These are phyloP conservation scores for Mastigamoeba balamuthi DNA, from an alignment of 78 protist species.

Conservation along the genomic window DNA sequence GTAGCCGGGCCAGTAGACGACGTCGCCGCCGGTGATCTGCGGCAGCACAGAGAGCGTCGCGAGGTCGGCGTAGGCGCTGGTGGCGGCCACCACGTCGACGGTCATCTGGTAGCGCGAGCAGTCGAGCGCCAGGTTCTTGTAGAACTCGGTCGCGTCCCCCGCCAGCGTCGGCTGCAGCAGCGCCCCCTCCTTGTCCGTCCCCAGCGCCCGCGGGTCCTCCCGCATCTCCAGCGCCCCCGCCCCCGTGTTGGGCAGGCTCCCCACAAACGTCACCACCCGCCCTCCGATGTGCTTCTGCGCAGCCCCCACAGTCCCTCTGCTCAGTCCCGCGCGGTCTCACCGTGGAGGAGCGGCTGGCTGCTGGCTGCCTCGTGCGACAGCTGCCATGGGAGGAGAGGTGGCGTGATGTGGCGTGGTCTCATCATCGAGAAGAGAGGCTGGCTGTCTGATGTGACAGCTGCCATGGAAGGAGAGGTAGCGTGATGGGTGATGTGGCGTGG, in stretches of 20 bases:
- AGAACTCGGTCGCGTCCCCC: conserved; percentile 26
- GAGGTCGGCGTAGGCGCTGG: conserved; percentile 22
- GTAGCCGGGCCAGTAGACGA: conserved; percentile 39
- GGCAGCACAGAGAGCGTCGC: conserved; percentile 23
- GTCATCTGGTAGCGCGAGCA: conserved; percentile 26
- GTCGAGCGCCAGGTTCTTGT: conserved; percentile 49
- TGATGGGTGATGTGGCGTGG: no score
- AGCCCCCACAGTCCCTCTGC: no score
- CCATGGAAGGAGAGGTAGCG: no score
- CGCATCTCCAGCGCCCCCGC: no score
- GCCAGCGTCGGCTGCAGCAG: conserved; percentile 26
- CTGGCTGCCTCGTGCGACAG: no score
- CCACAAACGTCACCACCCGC: conserved; percentile 21
- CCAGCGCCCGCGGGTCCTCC: conserved; percentile 26
- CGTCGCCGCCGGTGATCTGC: conserved; percentile 52
- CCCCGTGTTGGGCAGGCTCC: conserved; percentile 37
- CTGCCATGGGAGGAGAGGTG: no score
- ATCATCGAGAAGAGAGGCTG: no score
- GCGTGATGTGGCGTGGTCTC: no score
- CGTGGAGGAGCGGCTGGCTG: no score
- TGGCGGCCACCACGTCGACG: conserved; percentile 38
- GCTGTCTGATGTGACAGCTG: no score
- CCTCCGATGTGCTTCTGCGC: conserved; percentile 43
- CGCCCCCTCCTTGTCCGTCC: conserved; percentile 24
- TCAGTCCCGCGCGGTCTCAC: no score